Percentiles rank a stretch among this genome's conserved stretches.
Conservation (phyloP, 805 yeast genomes). For the Sugiyamaella lignohabitans region DNA sequence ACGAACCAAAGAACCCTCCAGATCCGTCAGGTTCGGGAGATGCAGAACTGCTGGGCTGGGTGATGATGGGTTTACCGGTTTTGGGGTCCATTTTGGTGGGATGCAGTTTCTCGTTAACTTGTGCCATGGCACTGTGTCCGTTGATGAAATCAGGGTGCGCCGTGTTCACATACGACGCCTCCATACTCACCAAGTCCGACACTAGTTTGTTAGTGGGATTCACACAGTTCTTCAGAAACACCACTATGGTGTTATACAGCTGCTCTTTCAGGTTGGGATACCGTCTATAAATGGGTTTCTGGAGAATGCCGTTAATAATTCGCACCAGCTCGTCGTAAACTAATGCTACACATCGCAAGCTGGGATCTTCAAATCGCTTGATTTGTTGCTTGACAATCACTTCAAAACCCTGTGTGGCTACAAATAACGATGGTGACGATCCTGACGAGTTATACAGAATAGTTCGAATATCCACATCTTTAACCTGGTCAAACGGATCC, state of each 20-base stretch:
- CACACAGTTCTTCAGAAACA: conserved; percentile 69
- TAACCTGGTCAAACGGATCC: conserved; percentile 94
- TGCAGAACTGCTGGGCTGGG: conserved; percentile 21
- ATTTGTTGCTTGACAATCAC: conserved; percentile 92
- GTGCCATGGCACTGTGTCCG: conserved; percentile 91
- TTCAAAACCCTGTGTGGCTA: conserved; percentile 96
- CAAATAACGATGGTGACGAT: conserved; percentile 91
- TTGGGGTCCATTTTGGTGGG: conserved; percentile 80
- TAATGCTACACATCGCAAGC: conserved; percentile 77
- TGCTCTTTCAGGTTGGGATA: conserved; percentile 90
- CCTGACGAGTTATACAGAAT: conserved; percentile 96
- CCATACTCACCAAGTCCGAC: conserved; percentile 72
- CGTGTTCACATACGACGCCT: conserved; percentile 91
- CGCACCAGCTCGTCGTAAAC: conserved; percentile 93
- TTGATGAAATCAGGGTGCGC: conserved; percentile 95
- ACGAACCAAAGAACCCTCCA: conserved; percentile 90
- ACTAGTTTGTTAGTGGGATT: conserved; percentile 84
- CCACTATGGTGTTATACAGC: conserved; percentile 70
- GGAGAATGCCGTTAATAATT: conserved; percentile 75
- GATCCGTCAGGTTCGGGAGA: conserved; percentile 38
- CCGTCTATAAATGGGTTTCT: conserved; percentile 75
- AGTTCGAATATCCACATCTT: conserved; percentile 92
- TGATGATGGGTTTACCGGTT: conserved; percentile 72
- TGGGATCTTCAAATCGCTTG: conserved; percentile 89
- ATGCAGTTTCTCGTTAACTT: conserved; percentile 81